Percentiles rank a stretch among this genome's conserved stretches.
phyloP scores from a whole-genome alignment of 306 rosid genomes.

The Acacia melanoxylon region DNA sequence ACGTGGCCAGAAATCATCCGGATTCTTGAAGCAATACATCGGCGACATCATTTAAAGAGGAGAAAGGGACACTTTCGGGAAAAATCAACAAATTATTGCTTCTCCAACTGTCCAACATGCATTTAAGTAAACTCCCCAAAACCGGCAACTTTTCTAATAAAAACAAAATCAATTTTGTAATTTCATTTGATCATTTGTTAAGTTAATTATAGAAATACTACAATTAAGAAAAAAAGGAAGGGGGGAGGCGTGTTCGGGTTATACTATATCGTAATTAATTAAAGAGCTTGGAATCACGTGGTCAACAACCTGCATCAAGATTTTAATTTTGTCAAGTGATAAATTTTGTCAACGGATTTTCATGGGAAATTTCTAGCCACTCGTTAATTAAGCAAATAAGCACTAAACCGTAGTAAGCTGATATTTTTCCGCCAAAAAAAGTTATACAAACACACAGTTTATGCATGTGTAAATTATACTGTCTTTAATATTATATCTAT shows the following conservation, averaged over 20 bases:
- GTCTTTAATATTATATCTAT: too few relatives aligned
- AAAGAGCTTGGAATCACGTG: not conserved
- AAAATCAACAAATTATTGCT: not conserved
- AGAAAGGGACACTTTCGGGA: not conserved
- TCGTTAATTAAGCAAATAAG: not conserved
- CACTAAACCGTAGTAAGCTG: not conserved
- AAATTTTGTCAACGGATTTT: not conserved
- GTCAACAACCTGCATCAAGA: not conserved
- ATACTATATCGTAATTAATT: not conserved
- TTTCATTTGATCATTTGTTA: not conserved
- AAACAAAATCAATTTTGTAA: not conserved
- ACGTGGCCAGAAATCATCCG: not conserved
- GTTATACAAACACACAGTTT: too few relatives aligned
- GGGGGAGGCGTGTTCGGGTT: too few relatives aligned
- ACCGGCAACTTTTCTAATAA: not conserved
- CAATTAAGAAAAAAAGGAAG: not conserved
- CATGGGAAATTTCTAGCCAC: not conserved
- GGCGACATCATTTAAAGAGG: not conserved
- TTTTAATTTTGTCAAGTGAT: not conserved
- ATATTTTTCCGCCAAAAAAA: not conserved
- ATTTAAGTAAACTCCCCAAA: too few relatives aligned
- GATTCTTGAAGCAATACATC: not conserved
- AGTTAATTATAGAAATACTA: not conserved
- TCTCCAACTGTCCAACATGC: not conserved
- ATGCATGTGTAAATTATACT: too few relatives aligned